Evolutionary conservation across 1,139 yeast genomes (phyloP).

Genomic region (Pichia sp.): DNA sequence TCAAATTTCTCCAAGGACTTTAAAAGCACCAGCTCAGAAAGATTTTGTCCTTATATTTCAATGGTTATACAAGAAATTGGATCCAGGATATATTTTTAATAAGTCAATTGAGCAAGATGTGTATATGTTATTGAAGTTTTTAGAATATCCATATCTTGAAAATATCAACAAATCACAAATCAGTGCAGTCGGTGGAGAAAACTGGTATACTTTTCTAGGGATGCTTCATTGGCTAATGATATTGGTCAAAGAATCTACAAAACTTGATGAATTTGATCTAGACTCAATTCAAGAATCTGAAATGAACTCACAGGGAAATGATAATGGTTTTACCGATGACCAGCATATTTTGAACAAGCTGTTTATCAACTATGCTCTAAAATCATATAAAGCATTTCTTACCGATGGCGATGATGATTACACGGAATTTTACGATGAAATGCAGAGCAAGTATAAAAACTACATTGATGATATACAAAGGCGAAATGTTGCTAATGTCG

Average conservation of each 20-base stretch:
- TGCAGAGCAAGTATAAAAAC: slow-evolving; percentile 45
- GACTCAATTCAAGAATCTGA: slow-evolving; percentile 20
- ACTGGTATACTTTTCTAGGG: slow-evolving; percentile 81
- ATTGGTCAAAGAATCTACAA: slow-evolving; percentile 33
- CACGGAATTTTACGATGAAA: slow-evolving; percentile 44
- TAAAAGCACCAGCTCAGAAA: slow-evolving; percentile 78
- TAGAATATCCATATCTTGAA: slow-evolving; percentile 77
- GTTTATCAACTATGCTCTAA: slow-evolving; percentile 56
- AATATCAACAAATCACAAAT: slow-evolving; percentile 76
- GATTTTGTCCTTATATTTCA: slow-evolving; percentile 75
- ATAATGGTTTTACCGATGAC: slow-evolving; percentile 21
- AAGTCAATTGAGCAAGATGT: slow-evolving; percentile 73
- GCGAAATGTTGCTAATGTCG: slow-evolving; percentile 36
- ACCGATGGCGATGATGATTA: slow-evolving; percentile 54
- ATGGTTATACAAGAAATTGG: slow-evolving; percentile 68
- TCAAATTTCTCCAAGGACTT: slow-evolving; percentile 55
- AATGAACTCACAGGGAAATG: not conserved
- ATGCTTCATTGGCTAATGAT: slow-evolving; percentile 75
- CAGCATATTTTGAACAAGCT: slow-evolving; percentile 23
- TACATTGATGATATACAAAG: slow-evolving; percentile 33
- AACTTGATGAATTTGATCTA: slow-evolving; percentile 35
- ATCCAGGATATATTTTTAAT: slow-evolving; percentile 69
- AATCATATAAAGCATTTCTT: slow-evolving; percentile 62
- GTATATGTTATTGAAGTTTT: slow-evolving; percentile 51
- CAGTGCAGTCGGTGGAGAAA: slow-evolving; percentile 86